phyloP scores from a whole-genome alignment of 805 yeast genomes.

The Candida morakotiae region DNA sequence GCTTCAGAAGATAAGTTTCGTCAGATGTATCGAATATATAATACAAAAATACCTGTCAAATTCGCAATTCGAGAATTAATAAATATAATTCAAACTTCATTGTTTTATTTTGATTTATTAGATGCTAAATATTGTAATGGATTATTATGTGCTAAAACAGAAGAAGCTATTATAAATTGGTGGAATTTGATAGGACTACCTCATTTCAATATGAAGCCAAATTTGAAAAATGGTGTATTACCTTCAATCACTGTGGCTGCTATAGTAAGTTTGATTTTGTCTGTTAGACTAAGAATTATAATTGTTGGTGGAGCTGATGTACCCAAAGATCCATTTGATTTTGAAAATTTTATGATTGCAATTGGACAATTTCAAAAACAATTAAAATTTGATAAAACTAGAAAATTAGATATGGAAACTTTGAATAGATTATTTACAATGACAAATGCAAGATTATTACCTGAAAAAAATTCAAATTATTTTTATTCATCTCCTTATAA shows the following conservation, averaged over 20 bases:
- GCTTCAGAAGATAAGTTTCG: constrained; percentile 80
- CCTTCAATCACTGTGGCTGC: constrained; percentile 74
- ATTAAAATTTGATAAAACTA: constrained; percentile 45
- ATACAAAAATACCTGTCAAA: constrained; percentile 45
- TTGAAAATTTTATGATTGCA: constrained; percentile 60
- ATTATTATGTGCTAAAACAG: constrained; percentile 72
- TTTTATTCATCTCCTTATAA: constrained; percentile 8
- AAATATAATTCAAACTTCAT: constrained; percentile 65
- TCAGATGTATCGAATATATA: constrained; percentile 61
- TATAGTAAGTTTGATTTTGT: constrained; percentile 69
- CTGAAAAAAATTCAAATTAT: constrained; percentile 17
- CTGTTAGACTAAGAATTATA: constrained; percentile 60
- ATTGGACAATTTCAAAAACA: constrained; percentile 79
- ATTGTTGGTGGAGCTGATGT: constrained; percentile 41
- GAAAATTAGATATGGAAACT: constrained; percentile 57
- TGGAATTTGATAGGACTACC: constrained; percentile 71
- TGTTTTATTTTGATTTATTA: constrained; percentile 73
- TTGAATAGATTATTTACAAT: constrained; percentile 29
- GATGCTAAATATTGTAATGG: constrained; percentile 79
- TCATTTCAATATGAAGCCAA: constrained; percentile 38
- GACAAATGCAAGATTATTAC: constrained; percentile 29
- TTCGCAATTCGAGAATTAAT: constrained; percentile 76
- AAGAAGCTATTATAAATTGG: constrained; percentile 70
- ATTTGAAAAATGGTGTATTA: constrained; percentile 49
- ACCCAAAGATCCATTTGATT: constrained; percentile 83